phyloP scores from a whole-genome alignment of 2,329 filamentous ascomycete species.

The Orbilia ellipsospora region DNA sequence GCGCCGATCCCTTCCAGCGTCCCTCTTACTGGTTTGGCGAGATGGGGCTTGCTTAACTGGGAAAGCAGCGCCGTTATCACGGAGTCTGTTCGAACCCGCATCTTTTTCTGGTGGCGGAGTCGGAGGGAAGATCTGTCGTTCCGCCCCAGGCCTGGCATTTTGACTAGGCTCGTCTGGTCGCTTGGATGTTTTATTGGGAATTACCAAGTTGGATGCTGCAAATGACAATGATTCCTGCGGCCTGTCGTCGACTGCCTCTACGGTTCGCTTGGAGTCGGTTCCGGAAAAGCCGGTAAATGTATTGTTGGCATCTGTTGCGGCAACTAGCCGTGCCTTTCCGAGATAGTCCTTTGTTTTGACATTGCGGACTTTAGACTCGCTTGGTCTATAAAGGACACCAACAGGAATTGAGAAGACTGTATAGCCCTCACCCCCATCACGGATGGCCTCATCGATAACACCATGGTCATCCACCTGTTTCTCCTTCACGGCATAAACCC shows the following conservation, averaged over 20 bases:
- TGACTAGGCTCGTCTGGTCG: slow-evolving; percentile 66
- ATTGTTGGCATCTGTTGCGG: slow-evolving; percentile 82
- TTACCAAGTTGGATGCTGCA: slow-evolving; percentile 91
- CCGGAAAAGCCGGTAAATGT: slow-evolving; percentile 85
- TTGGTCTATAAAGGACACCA: slow-evolving; percentile 92
- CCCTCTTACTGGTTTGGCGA: slow-evolving; percentile 72
- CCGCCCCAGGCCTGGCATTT: not conserved
- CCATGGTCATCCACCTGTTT: slow-evolving; percentile 97
- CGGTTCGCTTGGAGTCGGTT: slow-evolving; percentile 76
- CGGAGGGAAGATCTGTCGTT: slow-evolving; percentile 81
- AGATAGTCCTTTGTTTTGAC: slow-evolving; percentile 98
- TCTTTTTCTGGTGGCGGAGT: slow-evolving; percentile 96
- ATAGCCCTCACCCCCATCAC: slow-evolving; percentile 93
- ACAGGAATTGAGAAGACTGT: slow-evolving; percentile 99
- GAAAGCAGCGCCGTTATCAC: slow-evolving; percentile 44
- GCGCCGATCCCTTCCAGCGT: slow-evolving; percentile 70
- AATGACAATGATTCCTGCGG: slow-evolving; percentile 87
- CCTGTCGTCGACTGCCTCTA: slow-evolving; percentile 74
- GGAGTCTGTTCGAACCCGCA: slow-evolving; percentile 50
- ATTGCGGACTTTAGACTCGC: slow-evolving; percentile 98
- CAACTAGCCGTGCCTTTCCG: slow-evolving; percentile 92
- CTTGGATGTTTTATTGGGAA: slow-evolving; percentile 72
- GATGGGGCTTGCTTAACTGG: slow-evolving; percentile 64
- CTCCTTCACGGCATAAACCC: slow-evolving; percentile 90
- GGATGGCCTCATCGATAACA: slow-evolving; percentile 96